Evolutionary conservation across 73 alveolate species (phyloP), one percentile per base, ranked within the genome.

Genomic region (Paraurostyla sp.): DNA sequence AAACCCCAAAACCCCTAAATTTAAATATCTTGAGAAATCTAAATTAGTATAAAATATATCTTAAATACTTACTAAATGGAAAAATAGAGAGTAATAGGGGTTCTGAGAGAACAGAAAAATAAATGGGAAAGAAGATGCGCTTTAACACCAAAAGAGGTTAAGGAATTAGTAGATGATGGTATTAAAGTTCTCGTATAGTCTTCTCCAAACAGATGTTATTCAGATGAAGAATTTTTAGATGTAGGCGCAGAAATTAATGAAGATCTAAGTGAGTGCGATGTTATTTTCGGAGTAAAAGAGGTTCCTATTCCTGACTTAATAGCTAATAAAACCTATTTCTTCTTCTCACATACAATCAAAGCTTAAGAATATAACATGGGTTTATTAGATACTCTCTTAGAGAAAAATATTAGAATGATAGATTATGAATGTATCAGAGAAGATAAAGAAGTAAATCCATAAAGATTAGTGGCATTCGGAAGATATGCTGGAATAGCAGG

Each of bases 41-140:
- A n/a, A n/a, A n/a, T n/a, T n/a, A n/a, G n/a, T n/a, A n/a, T n/a
- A n/a, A n/a, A n/a, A n/a, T n/a, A n/a, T n/a, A n/a, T n/a, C n/a
- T n/a, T n/a, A n/a, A n/a, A n/a, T n/a, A n/a, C n/a, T n/a, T n/a
- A n/a, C n/a, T n/a, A n/a, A n/a, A n/a, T n/a, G 25, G 27, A 60
- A 33, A 60, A 27, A 2, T 3, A 60, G 25, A 60, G 62, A 25
- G n/a, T 56, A 32, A 43, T 94, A 0, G 99, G 97, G 29, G 62
- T 96, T 32, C 40, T 92, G 65, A 85, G 97, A n/a, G 99, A 96
- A 68, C 90, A 68, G 68, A 96, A 94, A 63, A 89, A 76, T 57
- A 86, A 92, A 41, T 96, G 99, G 99, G 99, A 96, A 83, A 60
- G 97, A 32, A 82, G 99, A 54, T 88, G 88, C 36, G 94, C 99